Evolutionary conservation across 176 grass and related monocot species (phyloP).

Genomic region (Oryza meyeriana): DNA sequence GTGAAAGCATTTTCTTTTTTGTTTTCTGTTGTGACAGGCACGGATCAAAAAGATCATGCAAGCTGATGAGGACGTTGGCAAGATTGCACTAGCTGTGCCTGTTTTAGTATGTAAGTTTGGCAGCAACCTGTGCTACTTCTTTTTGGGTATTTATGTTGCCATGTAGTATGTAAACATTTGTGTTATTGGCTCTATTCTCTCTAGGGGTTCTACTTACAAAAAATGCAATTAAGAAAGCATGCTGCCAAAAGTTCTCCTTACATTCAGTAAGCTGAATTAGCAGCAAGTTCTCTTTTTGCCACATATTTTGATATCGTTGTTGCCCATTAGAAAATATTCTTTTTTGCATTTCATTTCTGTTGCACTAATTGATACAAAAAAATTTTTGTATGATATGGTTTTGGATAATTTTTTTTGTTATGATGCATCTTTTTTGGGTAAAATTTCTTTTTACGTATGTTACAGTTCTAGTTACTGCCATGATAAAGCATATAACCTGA

Average conservation of each 20-base stretch:
- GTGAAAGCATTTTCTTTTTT: conserved; percentile 12
- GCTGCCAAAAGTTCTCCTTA: not conserved
- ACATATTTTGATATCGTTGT: not conserved
- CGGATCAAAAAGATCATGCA: conserved; percentile 99
- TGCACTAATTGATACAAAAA: not conserved
- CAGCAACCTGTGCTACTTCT: conserved; percentile 6
- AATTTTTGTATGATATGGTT: not conserved
- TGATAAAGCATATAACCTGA: conserved; percentile 17
- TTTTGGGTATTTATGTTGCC: not conserved
- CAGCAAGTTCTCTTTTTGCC: not conserved
- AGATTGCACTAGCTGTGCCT: conserved; percentile 94
- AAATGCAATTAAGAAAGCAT: not conserved
- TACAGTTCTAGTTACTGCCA: conserved; percentile 1
- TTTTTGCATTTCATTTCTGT: conserved; percentile 3
- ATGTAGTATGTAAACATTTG: not conserved
- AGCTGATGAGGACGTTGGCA: conserved; percentile 98
- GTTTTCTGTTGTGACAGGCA: conserved; percentile 53
- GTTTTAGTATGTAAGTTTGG: conserved; percentile 93
- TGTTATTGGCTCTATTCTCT: not conserved
- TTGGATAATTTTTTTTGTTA: conserved; percentile 11
- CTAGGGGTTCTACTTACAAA: not conserved
- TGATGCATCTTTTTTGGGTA: not conserved
- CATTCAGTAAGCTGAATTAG: not conserved
- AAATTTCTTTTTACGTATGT: not conserved
- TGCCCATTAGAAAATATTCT: not conserved